These are phyloP conservation scores for Phaffia rhodozyma DNA, from an alignment of 1,284 basidiomycete genomes.

Conservation along the genomic window DNA sequence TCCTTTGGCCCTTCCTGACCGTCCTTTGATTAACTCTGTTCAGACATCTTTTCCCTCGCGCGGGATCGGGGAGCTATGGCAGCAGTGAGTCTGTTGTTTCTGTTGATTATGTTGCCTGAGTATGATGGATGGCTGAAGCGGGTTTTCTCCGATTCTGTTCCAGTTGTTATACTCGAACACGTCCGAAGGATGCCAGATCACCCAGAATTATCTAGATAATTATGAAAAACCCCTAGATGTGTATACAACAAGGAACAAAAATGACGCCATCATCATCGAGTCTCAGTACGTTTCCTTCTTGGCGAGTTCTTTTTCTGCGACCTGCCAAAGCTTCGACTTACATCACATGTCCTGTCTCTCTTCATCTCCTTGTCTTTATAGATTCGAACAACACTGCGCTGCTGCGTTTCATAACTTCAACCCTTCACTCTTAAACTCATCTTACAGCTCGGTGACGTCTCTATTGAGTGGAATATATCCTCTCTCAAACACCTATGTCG, in stretches of 20 bases:
- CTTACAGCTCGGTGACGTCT: conserved; percentile 41
- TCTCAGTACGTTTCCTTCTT: background rate
- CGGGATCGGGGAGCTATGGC: conserved; percentile 62
- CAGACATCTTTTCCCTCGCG: conserved; percentile 69
- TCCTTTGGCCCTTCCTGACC: background rate
- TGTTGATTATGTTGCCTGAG: background rate
- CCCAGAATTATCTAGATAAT: conserved; percentile 51
- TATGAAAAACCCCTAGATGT: conserved; percentile 69
- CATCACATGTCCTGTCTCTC: conserved; percentile 51
- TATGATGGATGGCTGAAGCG: background rate
- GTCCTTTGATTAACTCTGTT: background rate
- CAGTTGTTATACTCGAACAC: conserved; percentile 64
- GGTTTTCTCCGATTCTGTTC: conserved; percentile 10
- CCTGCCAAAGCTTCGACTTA: background rate
- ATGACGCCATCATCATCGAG: conserved; percentile 25
- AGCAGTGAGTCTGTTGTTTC: conserved; percentile 43
- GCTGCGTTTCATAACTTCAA: conserved; percentile 27
- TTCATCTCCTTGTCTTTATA: conserved; percentile 46
- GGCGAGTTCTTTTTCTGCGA: background rate
- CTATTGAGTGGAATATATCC: conserved; percentile 38
- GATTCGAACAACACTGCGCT: conserved; percentile 45
- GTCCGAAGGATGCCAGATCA: conserved; percentile 60
- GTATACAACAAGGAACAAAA: conserved; percentile 25
- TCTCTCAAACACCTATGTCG: conserved; percentile 46
- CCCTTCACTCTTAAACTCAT: conserved; percentile 47